Base-by-base conservation (phyloP, 345 rosid species). In the Carallia pectinifolia region DNA sequence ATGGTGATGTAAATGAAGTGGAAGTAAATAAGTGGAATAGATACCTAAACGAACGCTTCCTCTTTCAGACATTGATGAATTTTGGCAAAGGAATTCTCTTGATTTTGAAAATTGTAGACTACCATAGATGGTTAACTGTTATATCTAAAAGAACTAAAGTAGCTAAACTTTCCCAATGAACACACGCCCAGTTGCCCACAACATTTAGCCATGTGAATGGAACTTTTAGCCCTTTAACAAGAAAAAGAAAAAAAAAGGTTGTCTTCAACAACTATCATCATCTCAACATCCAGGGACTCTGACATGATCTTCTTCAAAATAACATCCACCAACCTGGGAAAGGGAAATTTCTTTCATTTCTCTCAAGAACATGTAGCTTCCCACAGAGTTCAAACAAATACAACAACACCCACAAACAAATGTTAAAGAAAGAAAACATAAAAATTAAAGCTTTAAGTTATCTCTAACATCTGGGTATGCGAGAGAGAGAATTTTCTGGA, bases 31-130 rank as follows among this genome's bases (percentile, higher is more conserved):
- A 33, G 68, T 40, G 23, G 23, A 23, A 71, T 55, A 89, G 79
- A 76, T 83, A 80, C 83, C 84, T 88, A 0, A 88, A 83, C 3
- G 86, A 53, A 58, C 50, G 64, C 73, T 52, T 71, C 38, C 62
- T 71, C 23, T 77, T 36, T 72, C 80, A 62, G 76, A 58, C 80
- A 88, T 84, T 27, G 81, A 64, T 56, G 61, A 61, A 31, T 58
- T 54, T 64, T 27, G 17, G 47, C n/a, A 71, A 6, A 30, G n/a
- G 37, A 54, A 40, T 47, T 39, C 39, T 17, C 9, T 36, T 4
- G 7, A 40, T 50, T 40, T 30, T 17, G 17, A 53, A 7, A 53
- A 53, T 17, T 19, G 2, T 53, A 15, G 31, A n/a, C 31, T 6
- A 13, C 31, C 33, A 69, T 17, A 67, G 61, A 66, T 33, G 34